Evolutionary conservation across 2,329 filamentous ascomycete species (phyloP), one percentile per base, ranked within the genome.

Genomic region (Myriosclerotinia curreyana): DNA sequence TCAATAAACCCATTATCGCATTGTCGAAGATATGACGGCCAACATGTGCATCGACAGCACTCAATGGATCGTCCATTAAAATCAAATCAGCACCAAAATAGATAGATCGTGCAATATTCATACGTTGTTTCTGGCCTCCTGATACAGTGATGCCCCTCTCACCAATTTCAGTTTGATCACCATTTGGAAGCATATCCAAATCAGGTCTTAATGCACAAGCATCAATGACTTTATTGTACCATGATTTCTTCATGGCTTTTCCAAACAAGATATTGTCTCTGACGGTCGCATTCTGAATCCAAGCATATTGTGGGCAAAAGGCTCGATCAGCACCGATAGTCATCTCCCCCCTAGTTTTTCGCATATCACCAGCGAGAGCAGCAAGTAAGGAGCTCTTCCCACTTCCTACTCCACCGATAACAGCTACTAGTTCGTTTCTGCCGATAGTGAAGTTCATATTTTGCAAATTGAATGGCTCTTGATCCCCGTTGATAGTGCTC

Each of bases 121-220:
- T 80, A 14, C 95, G 86, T 76, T 97, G 94, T 76, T 97, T 97
- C 76, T 98, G 94, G 1, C 94, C 94, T 64, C 95, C 94, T 22
- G 92, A 96, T 1, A 98, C 90, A 0, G 92, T 98, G 72, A 98
- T 97, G 61, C 95, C 94, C 66, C 92, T 87, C 76, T 98, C 95
- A 34, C 94, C 95, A 72, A 98, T 96, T 75, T 98, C 94, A 0
- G 94, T 99, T 70, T 84, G 77, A 71, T 98, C 95, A 17, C 92
- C 90, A 64, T 90, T 85, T 0, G 94, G 94, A n/a, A 98, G 81
- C 86, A 96, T 96, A 55, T 96, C 91, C 8, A 98, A 77, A 79
- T 99, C 94, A 0, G 90, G 85, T 60, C 89, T 82, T 12, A 98
- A 80, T 1, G 94, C 92, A 75, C 94, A 98, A 12, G 86, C 84